Evolutionary conservation across 1,139 yeast species (phyloP).

Genomic region (Pichia sp.): DNA sequence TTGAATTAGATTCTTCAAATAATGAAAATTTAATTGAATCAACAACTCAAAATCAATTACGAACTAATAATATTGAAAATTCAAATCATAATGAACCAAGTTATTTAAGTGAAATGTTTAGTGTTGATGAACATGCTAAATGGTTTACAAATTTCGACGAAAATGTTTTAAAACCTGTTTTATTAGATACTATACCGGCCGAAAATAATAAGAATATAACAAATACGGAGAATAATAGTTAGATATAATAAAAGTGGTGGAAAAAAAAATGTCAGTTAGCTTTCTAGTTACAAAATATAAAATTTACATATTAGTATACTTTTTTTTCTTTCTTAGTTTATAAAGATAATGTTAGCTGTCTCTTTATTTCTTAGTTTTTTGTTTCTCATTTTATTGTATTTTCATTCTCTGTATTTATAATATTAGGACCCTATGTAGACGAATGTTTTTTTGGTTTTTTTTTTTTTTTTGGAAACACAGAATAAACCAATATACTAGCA

Average conservation of each 20-base stretch:
- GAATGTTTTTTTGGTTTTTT: too few relatives aligned
- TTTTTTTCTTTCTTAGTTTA: too few relatives aligned
- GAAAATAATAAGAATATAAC: constrained; percentile 1
- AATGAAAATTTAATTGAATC: constrained; percentile 14
- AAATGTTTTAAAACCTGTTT: constrained; percentile 90
- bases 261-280: too few relatives aligned
- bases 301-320: too few relatives aligned
- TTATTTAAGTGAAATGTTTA: constrained; percentile 30
- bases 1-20: constrained; percentile 34
- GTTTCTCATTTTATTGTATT: too few relatives aligned
- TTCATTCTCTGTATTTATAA: too few relatives aligned
- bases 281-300: too few relatives aligned
- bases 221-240: not conserved
- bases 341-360: too few relatives aligned
- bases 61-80: not conserved
- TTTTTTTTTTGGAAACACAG: too few relatives aligned
- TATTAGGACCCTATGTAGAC: too few relatives aligned
- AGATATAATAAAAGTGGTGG: too few relatives aligned
- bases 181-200: constrained; percentile 50
- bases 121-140: constrained; percentile 71
- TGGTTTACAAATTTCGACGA: constrained; percentile 96
- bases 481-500: not conserved
- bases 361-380: too few relatives aligned
- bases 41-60: not conserved
- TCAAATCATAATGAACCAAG: not conserved